Conservation (phyloP, 169 alveolate genomes). For the Plasmodium sp. region DNA sequence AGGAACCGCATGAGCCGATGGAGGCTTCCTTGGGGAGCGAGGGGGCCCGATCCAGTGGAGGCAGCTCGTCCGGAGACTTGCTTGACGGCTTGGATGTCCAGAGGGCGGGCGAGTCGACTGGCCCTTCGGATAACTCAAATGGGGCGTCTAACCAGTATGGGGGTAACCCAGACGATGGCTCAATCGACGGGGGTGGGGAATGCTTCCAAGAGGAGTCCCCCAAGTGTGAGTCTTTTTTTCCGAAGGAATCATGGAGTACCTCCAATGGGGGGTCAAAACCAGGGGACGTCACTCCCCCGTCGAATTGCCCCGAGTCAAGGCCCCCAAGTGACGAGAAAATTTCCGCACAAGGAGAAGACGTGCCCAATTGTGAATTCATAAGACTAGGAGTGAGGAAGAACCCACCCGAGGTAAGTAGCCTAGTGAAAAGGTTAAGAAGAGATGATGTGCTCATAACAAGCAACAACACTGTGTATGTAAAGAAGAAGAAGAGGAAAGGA, state of each 20-base stretch:
- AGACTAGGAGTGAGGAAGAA: slow-evolving; percentile 32
- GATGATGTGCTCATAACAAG: slow-evolving; percentile 75
- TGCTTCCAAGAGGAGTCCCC: not conserved
- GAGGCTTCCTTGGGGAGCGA: not conserved
- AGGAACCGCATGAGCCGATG: not conserved
- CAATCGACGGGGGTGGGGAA: not conserved
- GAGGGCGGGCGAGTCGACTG: not conserved
- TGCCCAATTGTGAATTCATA: slow-evolving; percentile 11
- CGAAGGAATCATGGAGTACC: not conserved
- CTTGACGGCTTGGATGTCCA: not conserved
- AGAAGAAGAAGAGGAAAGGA: slow-evolving; percentile 75
- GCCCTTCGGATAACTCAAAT: not conserved
- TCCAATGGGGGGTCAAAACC: not conserved
- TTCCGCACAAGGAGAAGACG: not conserved
- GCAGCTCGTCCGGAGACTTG: not conserved
- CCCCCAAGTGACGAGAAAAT: not conserved
- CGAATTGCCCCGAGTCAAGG: not conserved
- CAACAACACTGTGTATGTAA: slow-evolving; percentile 77
- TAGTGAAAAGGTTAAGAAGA: slow-evolving; percentile 22
- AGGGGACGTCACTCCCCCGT: not conserved
- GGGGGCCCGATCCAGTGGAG: no score
- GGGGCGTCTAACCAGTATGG: not conserved
- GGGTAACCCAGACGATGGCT: not conserved
- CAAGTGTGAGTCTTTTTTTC: not conserved
- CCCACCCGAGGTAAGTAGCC: not conserved